Evolutionary conservation across 176 grass and related monocot species (phyloP), one percentile per base, ranked within the genome.

Genomic region (Panicum miliaceum): DNA sequence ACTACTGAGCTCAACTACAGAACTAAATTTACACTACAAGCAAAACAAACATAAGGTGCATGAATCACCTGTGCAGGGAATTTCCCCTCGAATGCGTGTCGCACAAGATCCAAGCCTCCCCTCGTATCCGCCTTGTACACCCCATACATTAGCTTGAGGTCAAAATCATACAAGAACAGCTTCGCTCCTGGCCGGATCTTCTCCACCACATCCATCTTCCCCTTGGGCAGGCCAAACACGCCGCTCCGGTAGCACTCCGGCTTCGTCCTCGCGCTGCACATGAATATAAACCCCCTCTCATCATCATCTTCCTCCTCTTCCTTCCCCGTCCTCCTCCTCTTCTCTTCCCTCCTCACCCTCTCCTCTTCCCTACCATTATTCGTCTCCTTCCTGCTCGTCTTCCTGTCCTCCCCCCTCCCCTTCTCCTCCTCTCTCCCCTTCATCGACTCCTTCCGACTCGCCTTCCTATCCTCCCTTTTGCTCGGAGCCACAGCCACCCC

Each of bases 121-220:
- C n/a, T 87, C 35, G 78, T 86, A 3, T 76, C 79, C 4, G 92
- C 92, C 85, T 88, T 92, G 73, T 94, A 94, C 32, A 94, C 85
- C 18, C 92, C 92, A 13, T 94, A 94, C 23, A 94, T 76, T 70
- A 94, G 87, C 79, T 92, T 94, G 54, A 94, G 75, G 72, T 92
- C 90, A 8, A 90, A 94, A 70, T 94, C 92, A 77, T 90, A 94
- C 47, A 94, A 71, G 82, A 94, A 94, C 11, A 94, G 82, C 70
- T 86, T 92, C 3, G 82, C 29, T 50, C 85, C 90, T 0, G 73
- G 56, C 34, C 13, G 59, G 75, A 94, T 94, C 87, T 90, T 94
- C 85, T 92, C 85, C 46, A 94, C 92, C 9, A 75, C 70, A 68
- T 90, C 87, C 1, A 82, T 88, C 87, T 85, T 92, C 57, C 82